Base-by-base conservation (phyloP, 495 filamentous ascomycete species). In the Jackrogersella multiformis region DNA sequence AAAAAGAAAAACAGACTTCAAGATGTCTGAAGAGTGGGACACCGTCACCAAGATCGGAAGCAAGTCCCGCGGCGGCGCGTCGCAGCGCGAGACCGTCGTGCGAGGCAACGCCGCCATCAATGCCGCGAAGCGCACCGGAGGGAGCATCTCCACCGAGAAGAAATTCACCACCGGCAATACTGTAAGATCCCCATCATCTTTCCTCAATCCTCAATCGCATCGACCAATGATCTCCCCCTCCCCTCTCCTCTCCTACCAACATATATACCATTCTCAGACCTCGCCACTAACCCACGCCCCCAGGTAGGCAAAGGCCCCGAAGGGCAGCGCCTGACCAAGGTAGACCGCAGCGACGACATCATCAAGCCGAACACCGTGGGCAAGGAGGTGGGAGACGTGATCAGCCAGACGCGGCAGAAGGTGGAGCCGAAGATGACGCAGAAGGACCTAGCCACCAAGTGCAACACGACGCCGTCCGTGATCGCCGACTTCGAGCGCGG, bases 321-420 rank as follows among this genome's bases (percentile, higher is more conserved):
- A 83, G 95, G 95, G 73, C 95, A 99, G 80, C 93, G 91, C 74
- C 85, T 98, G 53, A 98, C 95, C 42, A 99, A 97, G 84, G 93
- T 99, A 76, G 95, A 98, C 85, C 95, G 95, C 71, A 87, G 88
- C 77, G 96, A 98, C 84, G 95, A 97, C 77, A 97, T 97, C 81
- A 88, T 97, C 77, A 96, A 96, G 82, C 93, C 93, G 70, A 94
- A 93, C 79, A 97, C 92, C 55, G 85, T 97, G 48, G 92, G 93
- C 70, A 76, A 80, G 64, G 82, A 86, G 52, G 92, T 98, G 63
- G 93, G 90, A 64, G 85, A 90, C 60, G 92, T 89, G 21, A 97
- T 99, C 85, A 85, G 86, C 69, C 83, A 85, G 72, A 86, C 87
- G 59, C 88, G 92, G 36, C 80, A 81, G 72, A 85, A 81, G 77